Conservation (phyloP, 495 filamentous ascomycete genomes). For the Penicillium canariense region DNA sequence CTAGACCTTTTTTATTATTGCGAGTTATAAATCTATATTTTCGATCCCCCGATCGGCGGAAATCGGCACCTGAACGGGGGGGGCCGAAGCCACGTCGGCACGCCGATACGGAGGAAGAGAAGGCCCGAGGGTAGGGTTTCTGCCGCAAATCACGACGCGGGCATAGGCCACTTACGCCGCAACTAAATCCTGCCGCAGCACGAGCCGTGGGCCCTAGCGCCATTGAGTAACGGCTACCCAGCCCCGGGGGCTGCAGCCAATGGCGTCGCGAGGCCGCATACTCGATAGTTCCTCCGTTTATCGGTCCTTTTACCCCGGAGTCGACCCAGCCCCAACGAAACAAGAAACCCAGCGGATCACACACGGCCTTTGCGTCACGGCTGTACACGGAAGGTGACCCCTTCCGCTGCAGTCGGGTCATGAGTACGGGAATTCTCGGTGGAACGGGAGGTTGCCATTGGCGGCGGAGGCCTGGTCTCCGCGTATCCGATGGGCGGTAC, state of each 20-base stretch:
- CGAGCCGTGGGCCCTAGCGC: background rate
- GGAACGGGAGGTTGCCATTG: slow-evolving; percentile 18
- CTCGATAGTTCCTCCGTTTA: slow-evolving; percentile 18
- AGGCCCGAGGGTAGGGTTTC: slow-evolving; percentile 14
- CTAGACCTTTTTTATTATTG: background rate
- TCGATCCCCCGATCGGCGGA: slow-evolving; percentile 13
- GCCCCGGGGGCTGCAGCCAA: background rate
- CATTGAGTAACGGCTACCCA: background rate
- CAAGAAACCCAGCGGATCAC: background rate
- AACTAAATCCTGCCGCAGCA: background rate
- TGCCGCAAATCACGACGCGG: slow-evolving; percentile 15
- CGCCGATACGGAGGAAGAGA: slow-evolving; percentile 27
- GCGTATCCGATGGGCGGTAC: slow-evolving; percentile 23
- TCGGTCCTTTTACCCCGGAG: slow-evolving; percentile 28
- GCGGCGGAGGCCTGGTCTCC: background rate
- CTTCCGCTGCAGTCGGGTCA: slow-evolving; percentile 17
- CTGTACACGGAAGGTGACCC: slow-evolving; percentile 3
- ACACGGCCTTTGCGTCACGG: slow-evolving; percentile 11
- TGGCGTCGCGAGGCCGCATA: background rate
- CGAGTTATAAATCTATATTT: slow-evolving; percentile 1
- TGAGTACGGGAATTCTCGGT: slow-evolving; percentile 26
- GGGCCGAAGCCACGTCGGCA: slow-evolving; percentile 16
- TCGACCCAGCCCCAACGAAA: slow-evolving; percentile 1
- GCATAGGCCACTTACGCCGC: slow-evolving; percentile 14
- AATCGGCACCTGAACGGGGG: slow-evolving; percentile 16